These are phyloP conservation scores for Trichoderma hamatum DNA, from an alignment of 2,329 filamentous ascomycete species.

Conservation along the genomic window DNA sequence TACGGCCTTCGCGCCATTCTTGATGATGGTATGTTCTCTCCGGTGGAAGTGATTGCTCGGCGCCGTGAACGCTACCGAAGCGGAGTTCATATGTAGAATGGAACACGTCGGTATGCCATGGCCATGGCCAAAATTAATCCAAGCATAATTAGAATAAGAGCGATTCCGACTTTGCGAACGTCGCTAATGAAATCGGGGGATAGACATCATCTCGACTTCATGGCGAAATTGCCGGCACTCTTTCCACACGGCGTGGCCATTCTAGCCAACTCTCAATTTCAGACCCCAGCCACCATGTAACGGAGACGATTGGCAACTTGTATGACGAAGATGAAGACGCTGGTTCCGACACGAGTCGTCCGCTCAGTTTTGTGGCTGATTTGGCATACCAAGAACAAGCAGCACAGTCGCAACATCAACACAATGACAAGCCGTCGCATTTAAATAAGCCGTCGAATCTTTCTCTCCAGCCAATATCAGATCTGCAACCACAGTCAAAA, in stretches of 20 bases:
- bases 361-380: constrained; percentile 71
- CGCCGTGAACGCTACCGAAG: constrained; percentile 1
- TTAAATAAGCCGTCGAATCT: constrained; percentile 46
- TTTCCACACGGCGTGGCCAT: constrained; percentile 62
- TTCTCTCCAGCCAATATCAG: constrained; percentile 51
- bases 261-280: constrained; percentile 68
- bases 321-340: constrained; percentile 77
- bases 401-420: constrained; percentile 36
- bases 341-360: constrained; percentile 59
- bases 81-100: constrained; percentile 1
- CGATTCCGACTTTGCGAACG: constrained; percentile 20
- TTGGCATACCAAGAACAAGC: constrained; percentile 58
- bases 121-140: neutral
- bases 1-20: constrained; percentile 43
- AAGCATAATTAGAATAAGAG: neutral
- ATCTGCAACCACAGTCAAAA: constrained; percentile 32
- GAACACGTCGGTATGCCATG: neutral
- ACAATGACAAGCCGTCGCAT: constrained; percentile 30
- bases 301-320: constrained; percentile 87
- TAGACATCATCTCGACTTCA: constrained; percentile 63
- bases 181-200: constrained; percentile 29
- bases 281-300: constrained; percentile 91
- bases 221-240: constrained; percentile 58
- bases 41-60: neutral
- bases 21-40: constrained; percentile 53